Percentiles rank a stretch among this genome's conserved stretches.
Conservation (phyloP, 768 basidiomycete species). For the Cystofilobasidium capitatum region DNA sequence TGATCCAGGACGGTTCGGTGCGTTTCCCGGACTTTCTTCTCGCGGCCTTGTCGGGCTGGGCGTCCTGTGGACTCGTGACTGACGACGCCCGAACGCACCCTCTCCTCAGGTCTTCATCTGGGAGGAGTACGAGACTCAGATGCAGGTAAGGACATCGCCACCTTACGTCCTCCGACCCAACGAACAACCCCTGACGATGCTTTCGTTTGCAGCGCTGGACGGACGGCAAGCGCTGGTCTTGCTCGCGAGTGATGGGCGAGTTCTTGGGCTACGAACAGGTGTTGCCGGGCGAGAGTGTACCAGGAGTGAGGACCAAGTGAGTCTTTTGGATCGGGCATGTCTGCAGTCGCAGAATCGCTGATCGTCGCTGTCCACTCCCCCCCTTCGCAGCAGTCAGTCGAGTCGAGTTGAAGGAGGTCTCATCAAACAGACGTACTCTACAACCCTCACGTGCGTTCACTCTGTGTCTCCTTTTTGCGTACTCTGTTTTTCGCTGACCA, state of each 20-base stretch:
- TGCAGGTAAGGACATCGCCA: slow-evolving; percentile 26
- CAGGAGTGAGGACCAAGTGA: neutral
- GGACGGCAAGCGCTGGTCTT: slow-evolving; percentile 13
- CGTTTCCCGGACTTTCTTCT: neutral
- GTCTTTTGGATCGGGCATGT: neutral
- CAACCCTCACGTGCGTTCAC: slow-evolving; percentile 29
- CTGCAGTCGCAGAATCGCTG: slow-evolving; percentile 23
- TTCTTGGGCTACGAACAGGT: slow-evolving; percentile 19
- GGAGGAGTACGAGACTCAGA: slow-evolving; percentile 39
- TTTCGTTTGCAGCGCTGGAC: slow-evolving; percentile 1
- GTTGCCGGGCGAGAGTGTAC: neutral
- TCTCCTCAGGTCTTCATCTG: slow-evolving; percentile 37
- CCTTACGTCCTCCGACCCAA: neutral
- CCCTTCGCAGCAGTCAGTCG: slow-evolving; percentile 16
- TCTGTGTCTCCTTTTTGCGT: neutral
- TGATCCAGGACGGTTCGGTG: slow-evolving; percentile 1
- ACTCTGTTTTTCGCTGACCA: neutral
- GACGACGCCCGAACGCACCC: slow-evolving; percentile 31
- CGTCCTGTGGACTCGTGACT: neutral
- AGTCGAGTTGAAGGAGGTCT: slow-evolving; percentile 29
- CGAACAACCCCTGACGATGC: neutral
- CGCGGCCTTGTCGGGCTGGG: neutral
- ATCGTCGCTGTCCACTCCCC: slow-evolving; percentile 14
- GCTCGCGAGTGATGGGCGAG: slow-evolving; percentile 13
- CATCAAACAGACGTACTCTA: slow-evolving; percentile 38